Base-by-base conservation (phyloP, 768 basidiomycete species). In the Asterophora lycoperdoides region DNA sequence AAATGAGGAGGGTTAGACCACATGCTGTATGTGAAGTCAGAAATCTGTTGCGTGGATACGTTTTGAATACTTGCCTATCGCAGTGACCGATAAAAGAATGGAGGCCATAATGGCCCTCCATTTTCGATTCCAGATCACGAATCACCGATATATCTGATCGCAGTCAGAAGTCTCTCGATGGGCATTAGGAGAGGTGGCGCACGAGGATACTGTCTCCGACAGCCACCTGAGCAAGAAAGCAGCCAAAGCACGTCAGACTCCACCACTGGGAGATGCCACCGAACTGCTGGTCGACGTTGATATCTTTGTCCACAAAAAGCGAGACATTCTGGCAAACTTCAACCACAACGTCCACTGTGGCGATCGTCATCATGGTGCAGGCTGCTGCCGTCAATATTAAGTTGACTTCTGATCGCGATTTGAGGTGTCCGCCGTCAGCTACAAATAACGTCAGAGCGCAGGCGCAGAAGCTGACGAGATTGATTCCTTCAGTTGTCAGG, bases 221-320 rank as follows among this genome's bases (percentile, higher is more conserved):
- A 14, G 29, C 20, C 45, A 34, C 30, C 28, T 46, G 45, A 23
- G 26, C 45, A 34, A 46, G 23, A 30, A 46, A 46, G 5, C 15
- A 38, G 11, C n/a, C 10, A 13, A 46, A 46, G 14, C 17, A 18
- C 4, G 34, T 13, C 2, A 46, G 19, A 29, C 8, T 36, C 45
- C 45, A 46, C 45, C 36, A 37, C n/a, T 28, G 7, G 9, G 28
- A 37, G 5, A 10, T 28, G 14, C 45, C 45, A 14, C 30, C 30
- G 9, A 18, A 13, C 6, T 6, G 17, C 29, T 15, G 20, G 9
- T 38, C 29, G 17, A 14, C 36, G 9, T 15, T 18, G 9, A 26
- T 8, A 9, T 46, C n/a, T n/a, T 33, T 35, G 23, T 29, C 14
- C 6, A 46, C 45, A 18, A 46, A 46, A 17, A 37, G 2, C 11